These are phyloP conservation scores for Glomus cerebriforme DNA, from an alignment of 192 early-diverging fungal species.

Conservation along the genomic window DNA sequence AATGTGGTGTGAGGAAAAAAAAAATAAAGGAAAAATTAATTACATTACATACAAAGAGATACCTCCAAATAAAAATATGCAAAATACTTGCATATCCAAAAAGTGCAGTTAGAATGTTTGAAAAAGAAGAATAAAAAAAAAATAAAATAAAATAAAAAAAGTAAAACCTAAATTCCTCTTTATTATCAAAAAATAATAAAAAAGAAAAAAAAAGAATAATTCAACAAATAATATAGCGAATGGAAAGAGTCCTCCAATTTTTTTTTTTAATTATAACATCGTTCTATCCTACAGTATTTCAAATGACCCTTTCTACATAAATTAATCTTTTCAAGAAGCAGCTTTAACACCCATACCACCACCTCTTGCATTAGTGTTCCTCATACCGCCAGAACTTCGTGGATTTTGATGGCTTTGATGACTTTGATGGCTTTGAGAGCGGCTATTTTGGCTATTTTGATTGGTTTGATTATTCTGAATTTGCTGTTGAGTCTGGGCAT, in stretches of 20 bases:
- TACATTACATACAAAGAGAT: constrained; percentile 14
- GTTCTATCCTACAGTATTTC: neutral
- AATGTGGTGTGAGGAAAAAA: neutral
- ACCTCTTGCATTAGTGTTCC: constrained; percentile 13
- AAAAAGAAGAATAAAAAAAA: constrained; percentile 7
- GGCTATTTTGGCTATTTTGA: constrained; percentile 31
- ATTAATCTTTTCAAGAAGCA: constrained; percentile 18
- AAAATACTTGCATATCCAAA: neutral
- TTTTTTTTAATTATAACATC: neutral
- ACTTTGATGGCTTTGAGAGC: constrained; percentile 41
- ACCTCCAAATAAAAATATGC: neutral
- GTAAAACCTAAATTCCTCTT: neutral
- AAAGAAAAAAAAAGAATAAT: neutral
- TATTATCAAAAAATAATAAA: neutral
- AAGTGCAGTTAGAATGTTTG: neutral
- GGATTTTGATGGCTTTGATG: constrained; percentile 31
- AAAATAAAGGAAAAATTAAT: neutral
- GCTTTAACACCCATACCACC: constrained; percentile 26
- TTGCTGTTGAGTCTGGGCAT: constrained; percentile 50
- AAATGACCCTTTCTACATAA: neutral
- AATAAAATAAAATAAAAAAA: constrained; percentile 27
- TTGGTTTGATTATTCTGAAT: constrained; percentile 39
- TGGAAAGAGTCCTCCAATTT: neutral
- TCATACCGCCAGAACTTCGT: neutral
- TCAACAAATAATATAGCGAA: neutral